Conservation (phyloP, 805 yeast genomes). For the Wickerhamomyces bisporus region DNA sequence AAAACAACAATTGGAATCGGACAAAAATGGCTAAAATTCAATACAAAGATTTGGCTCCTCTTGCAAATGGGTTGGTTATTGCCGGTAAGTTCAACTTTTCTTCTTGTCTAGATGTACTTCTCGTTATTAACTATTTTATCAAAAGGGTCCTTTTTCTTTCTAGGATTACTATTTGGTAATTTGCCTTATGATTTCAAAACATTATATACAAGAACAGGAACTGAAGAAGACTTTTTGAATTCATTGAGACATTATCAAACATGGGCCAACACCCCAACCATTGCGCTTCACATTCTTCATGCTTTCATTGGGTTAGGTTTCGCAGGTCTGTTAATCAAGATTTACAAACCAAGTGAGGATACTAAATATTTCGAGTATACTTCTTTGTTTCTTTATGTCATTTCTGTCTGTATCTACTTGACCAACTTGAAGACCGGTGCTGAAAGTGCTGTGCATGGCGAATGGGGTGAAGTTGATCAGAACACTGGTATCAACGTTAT, state of each 20-base stretch:
- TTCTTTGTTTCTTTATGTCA: constrained; percentile 65
- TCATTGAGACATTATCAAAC: constrained; percentile 70
- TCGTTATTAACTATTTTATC: constrained; percentile 3
- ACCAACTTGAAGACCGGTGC: constrained; percentile 83
- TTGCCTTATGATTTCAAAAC: constrained; percentile 78
- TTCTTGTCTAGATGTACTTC: no score
- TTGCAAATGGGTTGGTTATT: constrained; percentile 41
- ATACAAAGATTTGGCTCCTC: constrained; percentile 41
- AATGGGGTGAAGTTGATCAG: constrained; percentile 93
- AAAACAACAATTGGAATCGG: not conserved
- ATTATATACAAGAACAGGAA: constrained; percentile 54
- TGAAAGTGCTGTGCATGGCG: constrained; percentile 58
- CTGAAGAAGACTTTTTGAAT: constrained; percentile 47
- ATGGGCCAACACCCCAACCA: constrained; percentile 62
- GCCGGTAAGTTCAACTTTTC: constrained; percentile 21
- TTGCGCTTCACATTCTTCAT: constrained; percentile 60
- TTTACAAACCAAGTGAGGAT: constrained; percentile 84
- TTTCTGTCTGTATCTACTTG: constrained; percentile 72
- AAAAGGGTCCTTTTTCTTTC: constrained; percentile 59
- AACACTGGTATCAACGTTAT: constrained; percentile 84
- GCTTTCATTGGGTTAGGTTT: constrained; percentile 59
- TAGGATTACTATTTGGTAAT: constrained; percentile 76
- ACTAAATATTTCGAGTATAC: constrained; percentile 88
- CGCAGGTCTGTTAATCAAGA: constrained; percentile 66
- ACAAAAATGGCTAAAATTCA: constrained; percentile 19